These are phyloP conservation scores for cucumber (Cucumis sativus) DNA, from an alignment of 306 rosid genomes.

Conservation along the genomic window Cucumber_9930_V3 NC_026660.2:14918001-14918500, in stretches of 20 bases:
- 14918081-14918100: conserved; percentile 8
- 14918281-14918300: neutral
- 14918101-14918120: conserved; percentile 12
- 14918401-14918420: too few relatives aligned
- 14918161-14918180: neutral
- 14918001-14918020: too few relatives aligned
- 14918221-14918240: conserved; percentile 33
- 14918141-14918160: conserved; percentile 35
- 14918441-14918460: too few relatives aligned
- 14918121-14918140: neutral
- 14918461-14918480: too few relatives aligned
- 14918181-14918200: neutral
- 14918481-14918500: too few relatives aligned
- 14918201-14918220: neutral
- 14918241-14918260: conserved; percentile 19
- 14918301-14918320: neutral
- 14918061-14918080: neutral
- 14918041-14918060: neutral
- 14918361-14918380: too few relatives aligned
- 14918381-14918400: too few relatives aligned
- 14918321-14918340: neutral
- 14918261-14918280: neutral
- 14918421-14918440: too few relatives aligned
- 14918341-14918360: neutral
- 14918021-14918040: too few relatives aligned